A percentile compares a stretch with the other conserved stretches of the same genome.
Conservation (phyloP, 495 filamentous ascomycete species). For the Bacidia rubella region DNA sequence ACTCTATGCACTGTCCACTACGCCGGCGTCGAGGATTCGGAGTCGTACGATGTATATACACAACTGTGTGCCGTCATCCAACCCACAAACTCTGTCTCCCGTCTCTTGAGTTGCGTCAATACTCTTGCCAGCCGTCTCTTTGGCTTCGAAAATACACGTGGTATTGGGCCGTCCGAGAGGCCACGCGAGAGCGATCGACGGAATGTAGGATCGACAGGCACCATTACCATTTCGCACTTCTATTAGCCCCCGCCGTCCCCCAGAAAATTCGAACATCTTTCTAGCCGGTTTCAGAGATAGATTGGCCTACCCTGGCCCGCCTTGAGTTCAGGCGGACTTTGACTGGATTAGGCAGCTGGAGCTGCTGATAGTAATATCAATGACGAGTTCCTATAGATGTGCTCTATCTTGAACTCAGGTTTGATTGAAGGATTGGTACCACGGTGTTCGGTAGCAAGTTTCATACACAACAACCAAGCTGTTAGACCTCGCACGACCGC, state of each 20-base stretch:
- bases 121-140: neutral
- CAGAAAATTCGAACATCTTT: neutral
- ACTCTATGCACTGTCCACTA: neutral
- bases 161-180: neutral
- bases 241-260: neutral
- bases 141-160: neutral
- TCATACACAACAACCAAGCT: no score
- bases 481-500: no score
- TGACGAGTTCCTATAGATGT: neutral
- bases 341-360: neutral
- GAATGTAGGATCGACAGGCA: neutral
- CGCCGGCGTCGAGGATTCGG: neutral
- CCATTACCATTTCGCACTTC: neutral
- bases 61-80: neutral
- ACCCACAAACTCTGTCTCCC: neutral
- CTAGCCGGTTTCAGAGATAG: neutral
- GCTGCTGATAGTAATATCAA: slow-evolving; percentile 1
- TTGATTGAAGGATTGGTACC: neutral
- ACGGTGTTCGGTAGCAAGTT: no score
- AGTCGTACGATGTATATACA: neutral
- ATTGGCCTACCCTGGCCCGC: neutral
- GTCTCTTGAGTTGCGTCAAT: neutral
- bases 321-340: neutral
- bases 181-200: neutral
- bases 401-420: neutral